Evolutionary conservation across 2,329 filamentous ascomycete genomes (phyloP).

Genomic region (Sporothrix sp.): DNA sequence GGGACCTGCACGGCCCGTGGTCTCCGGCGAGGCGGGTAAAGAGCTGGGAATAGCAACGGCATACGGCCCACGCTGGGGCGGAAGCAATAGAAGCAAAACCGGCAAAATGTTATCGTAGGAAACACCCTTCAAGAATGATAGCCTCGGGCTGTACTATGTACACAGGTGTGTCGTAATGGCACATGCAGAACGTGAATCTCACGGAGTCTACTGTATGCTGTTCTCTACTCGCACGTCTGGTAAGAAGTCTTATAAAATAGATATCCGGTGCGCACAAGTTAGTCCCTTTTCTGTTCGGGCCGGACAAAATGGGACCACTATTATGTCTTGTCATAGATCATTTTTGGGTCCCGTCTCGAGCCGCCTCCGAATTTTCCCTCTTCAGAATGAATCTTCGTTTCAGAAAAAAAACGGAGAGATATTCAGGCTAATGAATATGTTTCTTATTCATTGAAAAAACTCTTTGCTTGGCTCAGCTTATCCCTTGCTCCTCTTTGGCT

Average conservation of each 20-base stretch:
- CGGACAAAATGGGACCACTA: neutral
- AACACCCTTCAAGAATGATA: too few species aligned
- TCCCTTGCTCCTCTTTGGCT: too few species aligned
- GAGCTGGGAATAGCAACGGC: neutral
- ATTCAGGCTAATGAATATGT: too few species aligned
- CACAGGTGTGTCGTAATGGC: neutral
- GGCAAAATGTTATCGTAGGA: too few species aligned
- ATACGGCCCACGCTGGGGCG: neutral
- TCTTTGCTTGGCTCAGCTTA: constrained; percentile 1
- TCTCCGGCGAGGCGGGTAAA: neutral
- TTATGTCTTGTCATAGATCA: constrained; percentile 5
- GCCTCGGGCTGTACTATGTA: neutral
- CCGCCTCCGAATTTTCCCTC: too few species aligned
- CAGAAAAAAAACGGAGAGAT: too few species aligned
- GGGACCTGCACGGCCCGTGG: neutral
- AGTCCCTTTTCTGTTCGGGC: neutral
- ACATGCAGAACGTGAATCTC: neutral
- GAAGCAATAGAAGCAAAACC: too few species aligned
- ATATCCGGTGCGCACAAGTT: neutral
- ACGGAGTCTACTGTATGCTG: neutral
- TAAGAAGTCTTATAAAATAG: too few species aligned
- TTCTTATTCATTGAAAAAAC: too few species aligned
- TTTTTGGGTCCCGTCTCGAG: too few species aligned
- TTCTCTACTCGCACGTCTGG: too few species aligned
- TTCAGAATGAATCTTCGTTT: neutral